Evolutionary conservation across 164 flowering plant species (phyloP), one percentile per base, ranked within the genome.

Genomic region (Santalum album): DNA sequence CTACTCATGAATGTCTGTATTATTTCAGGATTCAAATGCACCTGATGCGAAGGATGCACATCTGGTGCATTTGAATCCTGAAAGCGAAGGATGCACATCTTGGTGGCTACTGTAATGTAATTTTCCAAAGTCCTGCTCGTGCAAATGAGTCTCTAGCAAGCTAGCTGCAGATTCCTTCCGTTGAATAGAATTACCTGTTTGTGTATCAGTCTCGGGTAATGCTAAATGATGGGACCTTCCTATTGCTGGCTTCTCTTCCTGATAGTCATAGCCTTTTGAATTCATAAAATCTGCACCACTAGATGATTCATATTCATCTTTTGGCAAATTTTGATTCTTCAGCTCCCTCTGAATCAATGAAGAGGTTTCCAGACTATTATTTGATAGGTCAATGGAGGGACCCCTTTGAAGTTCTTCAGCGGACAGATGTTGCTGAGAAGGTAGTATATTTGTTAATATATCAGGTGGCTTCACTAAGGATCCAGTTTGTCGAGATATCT

Each of bases 101-200:
- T 56, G 40, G 18, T 43, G 38, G 7, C 42, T 58, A 18, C 52
- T 53, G 54, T 50, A 58, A 53, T 46, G 48, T 44, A 53, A 68
- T 56, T 62, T 61, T 26, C 59, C 67, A 59, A 54, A 46, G 46
- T 43, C 20, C 11, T n/a, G 46, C 15, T 6, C 12, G 15, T 45
- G 49, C 49, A 45, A 45, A 10, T 6, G 14, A 32, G 51, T 70
- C 53, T 47, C 36, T 24, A 45, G 46, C 38, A 71, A 49, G 26
- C 47, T 61, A 65, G 73, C 54, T 26, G 36, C 18, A 35, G 39
- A 47, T 47, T 64, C 64, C 32, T 57, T 65, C 45, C 48, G 64
- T 38, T 62, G 67, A 12, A 36, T n/a, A 40, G 49, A 53, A 43
- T 36, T 55, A 46, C 55, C 15, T 18, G 23, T 49, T 27, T 29